These are phyloP conservation scores for Plantago ovata DNA, from an alignment of 257 asterid species.

Conservation along the genomic window DNA sequence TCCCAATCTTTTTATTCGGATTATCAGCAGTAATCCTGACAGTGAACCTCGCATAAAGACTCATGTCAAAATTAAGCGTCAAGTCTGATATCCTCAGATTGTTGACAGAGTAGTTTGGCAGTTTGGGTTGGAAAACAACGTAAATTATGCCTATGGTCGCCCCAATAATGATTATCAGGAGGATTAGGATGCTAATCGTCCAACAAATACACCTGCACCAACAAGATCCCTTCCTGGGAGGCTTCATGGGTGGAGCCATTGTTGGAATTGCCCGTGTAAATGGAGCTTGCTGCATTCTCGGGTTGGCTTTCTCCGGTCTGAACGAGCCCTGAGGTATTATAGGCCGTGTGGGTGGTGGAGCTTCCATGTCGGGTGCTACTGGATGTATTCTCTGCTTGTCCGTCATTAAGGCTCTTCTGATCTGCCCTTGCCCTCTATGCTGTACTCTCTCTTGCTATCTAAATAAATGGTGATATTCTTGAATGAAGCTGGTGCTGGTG, in stretches of 20 bases:
- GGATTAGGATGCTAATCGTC: constrained; percentile 57
- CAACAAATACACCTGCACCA: constrained; percentile 78
- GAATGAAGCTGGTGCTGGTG: background rate
- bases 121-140: constrained; percentile 66
- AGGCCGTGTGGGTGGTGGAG: constrained; percentile 38
- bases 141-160: constrained; percentile 61
- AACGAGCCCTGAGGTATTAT: constrained; percentile 27
- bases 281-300: constrained; percentile 30
- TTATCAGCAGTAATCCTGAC: constrained; percentile 68
- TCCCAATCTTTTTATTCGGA: constrained; percentile 82
- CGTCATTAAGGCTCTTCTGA: constrained; percentile 25
- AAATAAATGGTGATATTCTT: background rate
- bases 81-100: constrained; percentile 70
- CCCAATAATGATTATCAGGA: constrained; percentile 52
- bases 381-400: constrained; percentile 69
- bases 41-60: constrained; percentile 66
- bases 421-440: background rate
- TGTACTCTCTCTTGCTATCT: background rate
- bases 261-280: constrained; percentile 22
- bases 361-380: constrained; percentile 39
- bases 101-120: constrained; percentile 78
- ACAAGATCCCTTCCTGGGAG: constrained; percentile 34
- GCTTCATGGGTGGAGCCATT: constrained; percentile 22
- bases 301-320: constrained; percentile 34
- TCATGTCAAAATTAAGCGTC: constrained; percentile 65